Evolutionary conservation across 441 rosid species (phyloP).

Genomic region (Arabidopsis hybrid): DNA sequence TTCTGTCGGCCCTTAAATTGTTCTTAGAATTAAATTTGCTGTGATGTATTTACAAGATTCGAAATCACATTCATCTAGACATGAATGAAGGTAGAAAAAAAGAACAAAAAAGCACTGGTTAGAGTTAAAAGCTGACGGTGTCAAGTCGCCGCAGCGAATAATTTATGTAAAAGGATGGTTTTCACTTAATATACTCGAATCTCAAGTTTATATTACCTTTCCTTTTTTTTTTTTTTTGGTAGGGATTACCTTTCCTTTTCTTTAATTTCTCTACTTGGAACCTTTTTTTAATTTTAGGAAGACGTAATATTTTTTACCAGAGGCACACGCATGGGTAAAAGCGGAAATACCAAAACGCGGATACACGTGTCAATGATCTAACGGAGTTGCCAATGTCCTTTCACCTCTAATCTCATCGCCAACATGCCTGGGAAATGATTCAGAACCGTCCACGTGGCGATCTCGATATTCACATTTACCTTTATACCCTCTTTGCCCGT

Average conservation of each 20-base stretch:
- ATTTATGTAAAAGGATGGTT: constrained; percentile 33
- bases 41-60: background rate
- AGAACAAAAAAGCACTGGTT: background rate
- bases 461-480: constrained; percentile 3
- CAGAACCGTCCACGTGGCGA: constrained; percentile 36
- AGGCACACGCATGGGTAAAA: constrained; percentile 38
- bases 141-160: constrained; percentile 40
- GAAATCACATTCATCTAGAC: background rate
- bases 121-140: constrained; percentile 38
- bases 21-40: background rate
- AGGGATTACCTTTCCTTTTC: constrained; percentile 14
- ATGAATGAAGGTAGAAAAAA: constrained; percentile 19
- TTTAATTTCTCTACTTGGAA: background rate
- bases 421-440: constrained; percentile 11
- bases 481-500: constrained; percentile 49
- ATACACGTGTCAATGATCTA: constrained; percentile 32
- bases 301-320: constrained; percentile 29
- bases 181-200: constrained; percentile 28
- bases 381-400: background rate
- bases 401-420: constrained; percentile 8
- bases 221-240: too few relatives aligned
- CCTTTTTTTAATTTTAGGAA: background rate
- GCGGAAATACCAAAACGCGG: background rate
- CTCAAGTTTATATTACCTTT: constrained; percentile 9
- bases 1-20: background rate